Percentiles rank a stretch among this genome's conserved stretches.
These are phyloP conservation scores for Acacia confusa DNA, from an alignment of 306 rosid species.

Conservation along the genomic window DNA sequence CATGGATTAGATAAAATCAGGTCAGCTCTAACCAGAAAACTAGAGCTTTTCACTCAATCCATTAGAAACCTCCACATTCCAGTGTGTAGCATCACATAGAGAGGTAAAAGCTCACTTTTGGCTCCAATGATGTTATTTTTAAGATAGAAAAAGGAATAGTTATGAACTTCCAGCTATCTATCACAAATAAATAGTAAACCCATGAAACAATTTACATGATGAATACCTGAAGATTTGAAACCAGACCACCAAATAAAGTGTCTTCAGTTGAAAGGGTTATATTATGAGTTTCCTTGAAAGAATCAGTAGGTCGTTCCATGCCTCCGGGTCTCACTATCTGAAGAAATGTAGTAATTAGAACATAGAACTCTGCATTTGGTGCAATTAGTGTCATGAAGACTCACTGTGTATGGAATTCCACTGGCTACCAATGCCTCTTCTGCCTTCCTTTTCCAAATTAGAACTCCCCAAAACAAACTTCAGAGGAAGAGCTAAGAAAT, in stretches of 20 bases:
- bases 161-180: constrained; percentile 14
- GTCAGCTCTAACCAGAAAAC: not conserved
- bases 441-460: constrained; percentile 93
- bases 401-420: constrained; percentile 90
- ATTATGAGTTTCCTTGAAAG: constrained; percentile 95
- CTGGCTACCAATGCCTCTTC: constrained; percentile 92
- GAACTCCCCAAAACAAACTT: constrained; percentile 98
- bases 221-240: constrained; percentile 93
- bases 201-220: constrained; percentile 13
- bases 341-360: constrained; percentile 30
- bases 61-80: not conserved
- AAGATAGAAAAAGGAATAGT: constrained; percentile 1
- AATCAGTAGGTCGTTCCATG: constrained; percentile 98
- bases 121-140: not conserved
- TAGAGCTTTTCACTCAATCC: not conserved
- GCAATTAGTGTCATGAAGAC: constrained; percentile 35
- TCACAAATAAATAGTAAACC: constrained; percentile 2
- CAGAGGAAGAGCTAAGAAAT: constrained; percentile 31
- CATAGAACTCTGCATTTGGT: not conserved
- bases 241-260: constrained; percentile 92
- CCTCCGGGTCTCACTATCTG: constrained; percentile 99
- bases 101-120: not conserved
- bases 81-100: not conserved
- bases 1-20: not conserved
- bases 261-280: constrained; percentile 76